Conservation (phyloP, 495 filamentous ascomycete species). For the Penicillium simplicissimum region DNA sequence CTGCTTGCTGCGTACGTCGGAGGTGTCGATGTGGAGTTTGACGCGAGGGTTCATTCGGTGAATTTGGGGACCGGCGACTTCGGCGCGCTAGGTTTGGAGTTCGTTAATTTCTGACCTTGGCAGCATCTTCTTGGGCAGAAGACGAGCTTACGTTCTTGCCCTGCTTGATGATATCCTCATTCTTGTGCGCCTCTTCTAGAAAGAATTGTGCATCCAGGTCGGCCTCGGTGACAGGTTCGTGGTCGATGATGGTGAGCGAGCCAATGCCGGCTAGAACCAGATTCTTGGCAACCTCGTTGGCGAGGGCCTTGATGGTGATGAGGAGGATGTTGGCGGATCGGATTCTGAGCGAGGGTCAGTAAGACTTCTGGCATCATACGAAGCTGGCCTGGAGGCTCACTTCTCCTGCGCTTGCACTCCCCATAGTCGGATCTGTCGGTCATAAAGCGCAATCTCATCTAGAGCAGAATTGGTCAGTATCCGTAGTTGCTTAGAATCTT, state of each 20-base stretch:
- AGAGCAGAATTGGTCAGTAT: not conserved
- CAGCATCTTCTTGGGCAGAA: not conserved
- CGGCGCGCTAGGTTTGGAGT: conserved; percentile 59
- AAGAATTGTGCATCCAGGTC: conserved; percentile 93
- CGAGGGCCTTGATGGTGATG: conserved; percentile 84
- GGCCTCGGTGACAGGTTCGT: conserved; percentile 70
- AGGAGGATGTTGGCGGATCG: conserved; percentile 90
- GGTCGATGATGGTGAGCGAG: conserved; percentile 86
- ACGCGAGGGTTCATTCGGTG: conserved; percentile 90
- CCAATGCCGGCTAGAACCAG: conserved; percentile 94
- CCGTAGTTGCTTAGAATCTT: no score
- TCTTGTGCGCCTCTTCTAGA: conserved; percentile 59
- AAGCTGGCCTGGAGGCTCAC: conserved; percentile 37
- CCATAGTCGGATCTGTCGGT: conserved; percentile 98
- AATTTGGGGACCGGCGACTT: conserved; percentile 76
- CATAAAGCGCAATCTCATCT: conserved; percentile 98
- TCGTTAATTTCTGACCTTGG: not conserved
- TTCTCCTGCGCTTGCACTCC: conserved; percentile 89
- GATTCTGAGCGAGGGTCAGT: conserved; percentile 6
- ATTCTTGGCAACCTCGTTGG: conserved; percentile 95
- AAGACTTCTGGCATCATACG: not conserved
- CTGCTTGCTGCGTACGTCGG: conserved; percentile 61
- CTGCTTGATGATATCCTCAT: conserved; percentile 38
- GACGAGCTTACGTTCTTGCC: conserved; percentile 66
- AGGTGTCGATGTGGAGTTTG: conserved; percentile 66